Percentiles rank a stretch among this genome's conserved stretches.
Conservation (phyloP, 2,329 filamentous ascomycete genomes). For the Fusarium torreyae region DNA sequence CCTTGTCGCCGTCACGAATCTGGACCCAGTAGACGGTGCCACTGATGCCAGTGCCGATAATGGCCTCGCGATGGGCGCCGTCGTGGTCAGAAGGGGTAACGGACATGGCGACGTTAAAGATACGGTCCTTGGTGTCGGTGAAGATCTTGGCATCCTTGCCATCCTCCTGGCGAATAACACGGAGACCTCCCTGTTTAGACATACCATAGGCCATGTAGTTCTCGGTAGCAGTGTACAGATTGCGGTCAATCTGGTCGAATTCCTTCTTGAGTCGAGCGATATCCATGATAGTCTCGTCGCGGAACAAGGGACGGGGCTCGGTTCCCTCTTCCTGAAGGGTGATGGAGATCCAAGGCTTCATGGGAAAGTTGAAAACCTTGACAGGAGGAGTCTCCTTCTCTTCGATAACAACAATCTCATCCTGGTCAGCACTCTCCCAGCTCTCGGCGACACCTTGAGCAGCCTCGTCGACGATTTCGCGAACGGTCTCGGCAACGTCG, state of each 20-base stretch:
- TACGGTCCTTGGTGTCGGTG: conserved; percentile 89
- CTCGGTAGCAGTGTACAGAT: conserved; percentile 89
- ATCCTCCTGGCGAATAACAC: conserved; percentile 94
- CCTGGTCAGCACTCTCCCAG: conserved; percentile 90
- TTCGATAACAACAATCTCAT: conserved; percentile 75
- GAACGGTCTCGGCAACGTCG: conserved; percentile 59
- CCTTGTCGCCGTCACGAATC: conserved; percentile 82
- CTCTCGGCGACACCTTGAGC: conserved; percentile 80
- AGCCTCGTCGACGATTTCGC: conserved; percentile 61
- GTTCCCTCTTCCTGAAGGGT: conserved; percentile 74
- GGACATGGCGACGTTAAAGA: conserved; percentile 93
- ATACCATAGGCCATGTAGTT: conserved; percentile 96
- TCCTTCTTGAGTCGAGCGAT: conserved; percentile 97
- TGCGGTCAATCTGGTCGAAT: conserved; percentile 96
- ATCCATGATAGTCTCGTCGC: conserved; percentile 87
- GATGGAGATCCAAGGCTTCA: conserved; percentile 96
- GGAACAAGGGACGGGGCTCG: conserved; percentile 74
- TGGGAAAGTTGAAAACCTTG: conserved; percentile 93
- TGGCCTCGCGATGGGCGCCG: conserved; percentile 78
- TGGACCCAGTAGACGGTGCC: conserved; percentile 97
- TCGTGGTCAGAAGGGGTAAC: conserved; percentile 72
- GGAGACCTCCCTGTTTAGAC: conserved; percentile 91
- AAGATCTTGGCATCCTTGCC: conserved; percentile 94
- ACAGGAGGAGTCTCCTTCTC: conserved; percentile 77
- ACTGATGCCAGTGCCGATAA: conserved; percentile 93